A percentile compares a stretch with the other conserved stretches of the same genome.
Conservation (phyloP, 768 basidiomycete species). For the Termitomyces sp. region DNA sequence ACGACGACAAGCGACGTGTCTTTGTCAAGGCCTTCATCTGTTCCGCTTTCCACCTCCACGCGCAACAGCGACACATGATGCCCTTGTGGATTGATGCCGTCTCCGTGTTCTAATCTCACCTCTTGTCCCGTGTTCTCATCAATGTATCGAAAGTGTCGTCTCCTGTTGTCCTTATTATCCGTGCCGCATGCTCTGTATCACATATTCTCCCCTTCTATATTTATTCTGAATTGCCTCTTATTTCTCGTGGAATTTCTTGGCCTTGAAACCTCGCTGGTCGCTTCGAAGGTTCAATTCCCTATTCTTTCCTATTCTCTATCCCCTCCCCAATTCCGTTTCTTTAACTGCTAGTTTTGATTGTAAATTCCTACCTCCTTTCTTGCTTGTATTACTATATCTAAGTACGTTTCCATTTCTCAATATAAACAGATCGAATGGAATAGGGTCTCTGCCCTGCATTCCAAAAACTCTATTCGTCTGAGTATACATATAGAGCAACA, state of each 20-base stretch:
- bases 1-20: background rate
- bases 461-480: no score
- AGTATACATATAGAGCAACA: no score
- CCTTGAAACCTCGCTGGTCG: background rate
- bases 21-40: constrained; percentile 3
- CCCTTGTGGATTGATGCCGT: background rate
- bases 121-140: no score
- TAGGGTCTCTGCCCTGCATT: background rate
- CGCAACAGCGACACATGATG: background rate
- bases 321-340: background rate
- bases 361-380: background rate
- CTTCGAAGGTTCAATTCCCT: background rate
- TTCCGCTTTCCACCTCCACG: background rate
- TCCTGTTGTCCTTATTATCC: background rate
- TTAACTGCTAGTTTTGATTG: background rate
- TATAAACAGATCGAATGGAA: background rate
- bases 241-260: background rate
- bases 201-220: background rate
- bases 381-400: background rate
- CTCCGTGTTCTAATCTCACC: background rate
- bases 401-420: background rate
- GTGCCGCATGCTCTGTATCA: background rate
- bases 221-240: background rate
- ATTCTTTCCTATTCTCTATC: background rate
- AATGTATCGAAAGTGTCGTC: background rate